A percentile compares a stretch with the other conserved stretches of the same genome.
phyloP scores from a whole-genome alignment of 129 eudicot species.

The Centella asiatica region DNA sequence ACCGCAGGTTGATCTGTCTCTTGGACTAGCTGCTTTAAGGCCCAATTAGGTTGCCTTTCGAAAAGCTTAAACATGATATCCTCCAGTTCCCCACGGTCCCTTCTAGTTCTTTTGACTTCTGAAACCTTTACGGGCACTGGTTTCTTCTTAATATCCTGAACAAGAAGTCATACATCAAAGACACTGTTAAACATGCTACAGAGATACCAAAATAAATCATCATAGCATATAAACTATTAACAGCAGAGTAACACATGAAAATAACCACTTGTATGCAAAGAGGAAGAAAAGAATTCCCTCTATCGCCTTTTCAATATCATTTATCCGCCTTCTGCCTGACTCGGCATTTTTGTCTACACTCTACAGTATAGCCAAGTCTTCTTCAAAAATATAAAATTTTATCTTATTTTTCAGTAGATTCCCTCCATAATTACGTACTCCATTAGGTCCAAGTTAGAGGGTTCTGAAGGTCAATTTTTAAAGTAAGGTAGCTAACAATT shows the following conservation, averaged over 20 bases:
- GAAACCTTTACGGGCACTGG: slow-evolving; percentile 62
- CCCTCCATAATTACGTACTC: no score
- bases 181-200: neutral
- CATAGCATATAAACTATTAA: neutral
- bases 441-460: no score
- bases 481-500: no score
- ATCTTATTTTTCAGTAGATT: no score
- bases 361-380: no score
- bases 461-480: no score
- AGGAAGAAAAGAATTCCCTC: no score
- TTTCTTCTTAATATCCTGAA: slow-evolving; percentile 69
- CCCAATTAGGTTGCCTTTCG: slow-evolving; percentile 90
- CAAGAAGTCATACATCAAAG: neutral
- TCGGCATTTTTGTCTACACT: no score
- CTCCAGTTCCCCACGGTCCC: slow-evolving; percentile 91
- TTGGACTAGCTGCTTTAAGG: slow-evolving; percentile 81
- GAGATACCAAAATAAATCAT: neutral
- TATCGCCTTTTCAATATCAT: no score
- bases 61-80: slow-evolving; percentile 94
- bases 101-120: slow-evolving; percentile 82
- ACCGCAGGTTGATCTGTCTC: slow-evolving; percentile 94
- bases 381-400: no score
- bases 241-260: neutral
- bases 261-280: neutral
- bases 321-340: no score